Evolutionary conservation across 1,139 yeast species (phyloP).

Genomic region (Yamadazyma conglobata): DNA sequence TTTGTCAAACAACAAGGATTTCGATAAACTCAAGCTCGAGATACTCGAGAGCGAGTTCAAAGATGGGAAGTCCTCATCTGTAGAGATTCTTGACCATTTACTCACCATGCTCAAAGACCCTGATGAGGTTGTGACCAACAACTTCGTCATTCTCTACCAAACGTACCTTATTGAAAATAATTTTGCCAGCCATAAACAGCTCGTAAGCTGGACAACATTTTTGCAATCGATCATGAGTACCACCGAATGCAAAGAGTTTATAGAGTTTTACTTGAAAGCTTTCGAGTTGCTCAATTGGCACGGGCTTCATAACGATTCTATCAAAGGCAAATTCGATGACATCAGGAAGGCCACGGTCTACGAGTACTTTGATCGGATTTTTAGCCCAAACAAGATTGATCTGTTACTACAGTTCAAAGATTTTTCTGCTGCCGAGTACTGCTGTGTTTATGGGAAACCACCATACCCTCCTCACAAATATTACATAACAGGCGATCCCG

Average conservation of each 20-base stretch:
- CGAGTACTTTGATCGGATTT: constrained; percentile 9
- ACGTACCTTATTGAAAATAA: constrained; percentile 31
- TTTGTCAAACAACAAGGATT: constrained; percentile 21
- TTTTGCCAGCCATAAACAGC: constrained; percentile 20
- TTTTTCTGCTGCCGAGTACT: constrained; percentile 34
- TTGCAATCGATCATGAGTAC: constrained; percentile 22
- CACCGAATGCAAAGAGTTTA: constrained; percentile 28
- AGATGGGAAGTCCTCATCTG: constrained; percentile 16
- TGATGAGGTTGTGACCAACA: constrained; percentile 19
- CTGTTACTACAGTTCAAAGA: constrained; percentile 15
- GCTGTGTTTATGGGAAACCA: constrained; percentile 21
- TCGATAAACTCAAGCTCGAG: constrained; percentile 32
- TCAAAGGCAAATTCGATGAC: constrained; percentile 1
- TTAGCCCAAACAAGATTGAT: constrained; percentile 6
- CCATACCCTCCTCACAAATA: constrained; percentile 22
- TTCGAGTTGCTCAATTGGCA: constrained; percentile 25
- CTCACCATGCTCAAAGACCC: constrained; percentile 13
- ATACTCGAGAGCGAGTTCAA: constrained; percentile 30
- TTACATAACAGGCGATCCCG: constrained; percentile 14
- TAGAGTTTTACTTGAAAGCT: constrained; percentile 30
- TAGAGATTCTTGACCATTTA: constrained; percentile 18
- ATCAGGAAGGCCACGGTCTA: constrained; percentile 5
- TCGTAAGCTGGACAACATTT: constrained; percentile 36
- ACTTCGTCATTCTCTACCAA: constrained; percentile 24
- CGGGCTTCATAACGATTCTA: constrained; percentile 1